Base-by-base conservation (phyloP, 352 stramenopile species). In the Blastocystis sp. region DNA sequence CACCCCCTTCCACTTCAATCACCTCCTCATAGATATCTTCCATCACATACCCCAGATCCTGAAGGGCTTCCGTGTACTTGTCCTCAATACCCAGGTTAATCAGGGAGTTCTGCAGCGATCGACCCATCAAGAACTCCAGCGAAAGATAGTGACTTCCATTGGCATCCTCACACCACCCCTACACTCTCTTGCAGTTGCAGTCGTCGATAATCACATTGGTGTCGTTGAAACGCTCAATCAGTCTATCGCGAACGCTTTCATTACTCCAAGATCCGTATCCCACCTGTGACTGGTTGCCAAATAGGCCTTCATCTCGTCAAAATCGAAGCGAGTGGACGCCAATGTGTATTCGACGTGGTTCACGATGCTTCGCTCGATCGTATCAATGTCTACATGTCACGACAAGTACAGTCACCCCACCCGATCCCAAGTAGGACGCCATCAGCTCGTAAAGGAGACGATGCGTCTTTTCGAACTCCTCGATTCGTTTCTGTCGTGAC, bases 121-220 rank as follows among this genome's bases (percentile, higher is more conserved):
- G 67, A 34, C 87, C 87, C 87, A 89, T 89, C 18, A 89, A 44
- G 51, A 88, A 89, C 67, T 89, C 87, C 34, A 89, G 44, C 6
- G 81, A 88, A 6, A 89, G 72, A 42, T 89, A 88, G 32, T 84
- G 73, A 44, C 67, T 78, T 59, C 6, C 0, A 44, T 4, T 63
- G 11, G 44, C 2, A 32, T 24, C 18, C 8, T 11, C 11, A 0
- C 8, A 21, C 6, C 8, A 73, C 21, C 0, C 32, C 18, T 87
- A 87, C 84, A 87, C 86, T 36, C 87, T 75, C 57, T 88, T 88
- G 75, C 56, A 57, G 0, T 87, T 54, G 24, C 46, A 40, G 16
- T 88, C 64, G 21, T 87, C 84, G 29, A 88, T 87, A 0, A 42
- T 38, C 32, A 65, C 51, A 21, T 87, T 71, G 18, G 87, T 88